These are phyloP conservation scores for Euphrasia arctica DNA, from an alignment of 305 asterid genomes.

Conservation along the genomic window DNA sequence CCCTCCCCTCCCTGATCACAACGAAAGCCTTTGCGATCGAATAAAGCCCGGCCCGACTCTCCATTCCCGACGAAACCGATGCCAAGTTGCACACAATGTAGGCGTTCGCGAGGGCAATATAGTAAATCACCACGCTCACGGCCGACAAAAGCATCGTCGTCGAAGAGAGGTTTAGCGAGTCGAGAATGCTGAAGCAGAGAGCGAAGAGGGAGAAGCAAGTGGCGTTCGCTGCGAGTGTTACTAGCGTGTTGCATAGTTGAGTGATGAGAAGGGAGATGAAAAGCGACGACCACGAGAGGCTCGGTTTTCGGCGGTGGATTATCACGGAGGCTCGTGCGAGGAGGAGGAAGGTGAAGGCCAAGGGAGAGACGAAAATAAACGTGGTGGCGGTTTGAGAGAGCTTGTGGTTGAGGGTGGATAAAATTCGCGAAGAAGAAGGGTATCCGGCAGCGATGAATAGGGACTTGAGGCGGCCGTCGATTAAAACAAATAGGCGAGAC, in stretches of 20 bases:
- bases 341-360: constrained; percentile 64
- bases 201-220: constrained; percentile 45
- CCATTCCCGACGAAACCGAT: constrained; percentile 42
- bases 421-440: constrained; percentile 49
- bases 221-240: constrained; percentile 49
- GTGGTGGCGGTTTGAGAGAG: constrained; percentile 57
- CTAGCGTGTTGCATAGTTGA: constrained; percentile 46
- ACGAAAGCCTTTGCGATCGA: constrained; percentile 44
- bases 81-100: constrained; percentile 46
- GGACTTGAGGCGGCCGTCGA: constrained; percentile 41
- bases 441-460: constrained; percentile 43
- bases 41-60: constrained; percentile 38
- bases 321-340: constrained; percentile 42
- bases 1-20: constrained; percentile 40
- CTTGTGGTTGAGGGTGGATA: constrained; percentile 49
- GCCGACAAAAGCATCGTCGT: constrained; percentile 36
- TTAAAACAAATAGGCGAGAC: constrained; percentile 30
- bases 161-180: constrained; percentile 35
- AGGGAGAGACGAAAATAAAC: constrained; percentile 48
- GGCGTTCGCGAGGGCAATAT: constrained; percentile 49
- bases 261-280: constrained; percentile 45
- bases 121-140: constrained; percentile 40
- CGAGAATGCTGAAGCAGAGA: constrained; percentile 35
- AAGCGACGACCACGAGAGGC: constrained; percentile 2
- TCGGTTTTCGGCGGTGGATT: constrained; percentile 25